Evolutionary conservation across 2,329 filamentous ascomycete species (phyloP), one percentile per base, ranked within the genome.

Genomic region (Rhinocladiella mackenziei): DNA sequence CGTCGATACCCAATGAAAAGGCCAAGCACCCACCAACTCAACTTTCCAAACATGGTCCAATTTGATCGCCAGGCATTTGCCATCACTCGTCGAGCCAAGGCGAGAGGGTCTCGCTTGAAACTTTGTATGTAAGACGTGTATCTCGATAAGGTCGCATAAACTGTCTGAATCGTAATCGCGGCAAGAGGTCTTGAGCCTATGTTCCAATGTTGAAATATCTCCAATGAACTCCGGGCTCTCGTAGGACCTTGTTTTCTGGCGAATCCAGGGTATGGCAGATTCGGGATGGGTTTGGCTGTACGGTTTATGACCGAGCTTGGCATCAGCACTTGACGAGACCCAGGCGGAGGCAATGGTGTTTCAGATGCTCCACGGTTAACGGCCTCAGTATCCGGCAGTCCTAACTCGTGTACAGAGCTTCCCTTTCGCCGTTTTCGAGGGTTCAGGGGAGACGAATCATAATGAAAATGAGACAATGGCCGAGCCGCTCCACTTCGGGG

Each of bases 1-100:
- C 18, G 34, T 8, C 43, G 35, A 19, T 41, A 29, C 1, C 56
- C 60, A 14, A 65, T 29, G 37, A 65, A 57, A 5, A 64, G 42
- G 4, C 62, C 62, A n/a, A 65, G 45, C 22, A 65, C 55, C 62
- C 62, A 65, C 62, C 62, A 65, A 23, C 61, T 60, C 19, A 65
- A 35, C 26, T 56, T 59, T 8, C 62, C 59, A 26, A 63, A 51
- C 17, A 50, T 46, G 20, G 53, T 50, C 57, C 60, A 62, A 39
- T 62, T 62, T 23, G 53, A 53, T 14, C 57, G 54, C 63, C 63
- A 65, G 26, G 62, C 57, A 43, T 62, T 62, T n/a, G 56, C 55
- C 32, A 65, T 56, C 10, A 65, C 58, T n/a, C 56, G 54, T 22
- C 58, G 53, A 33, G 60, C 57, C 8, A 65, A 39, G 15, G 54